Percentiles rank a stretch among this genome's conserved stretches.
Conservation (phyloP, 768 basidiomycete genomes). For the Hortiboletus flavorubellus region DNA sequence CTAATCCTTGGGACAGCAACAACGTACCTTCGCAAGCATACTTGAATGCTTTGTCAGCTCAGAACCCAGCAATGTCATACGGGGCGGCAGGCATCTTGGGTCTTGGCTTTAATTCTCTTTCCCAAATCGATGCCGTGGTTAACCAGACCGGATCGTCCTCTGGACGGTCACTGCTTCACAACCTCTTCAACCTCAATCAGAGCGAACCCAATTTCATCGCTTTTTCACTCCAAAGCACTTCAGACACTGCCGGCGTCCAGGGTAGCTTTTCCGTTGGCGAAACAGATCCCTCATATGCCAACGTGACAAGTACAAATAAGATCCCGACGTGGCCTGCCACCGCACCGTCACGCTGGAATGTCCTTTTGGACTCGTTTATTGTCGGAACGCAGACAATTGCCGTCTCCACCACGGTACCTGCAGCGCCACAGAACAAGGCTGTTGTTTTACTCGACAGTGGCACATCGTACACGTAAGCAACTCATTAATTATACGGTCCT, state of each 20-base stretch:
- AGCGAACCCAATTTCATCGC: conserved; percentile 77
- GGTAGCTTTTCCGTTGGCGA: conserved; percentile 78
- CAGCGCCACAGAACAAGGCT: conserved; percentile 65
- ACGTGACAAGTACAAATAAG: conserved; percentile 50
- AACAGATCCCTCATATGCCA: conserved; percentile 57
- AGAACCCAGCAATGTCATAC: conserved; percentile 71
- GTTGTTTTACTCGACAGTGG: conserved; percentile 79
- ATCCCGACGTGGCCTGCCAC: conserved; percentile 74
- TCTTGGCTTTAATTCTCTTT: conserved; percentile 75
- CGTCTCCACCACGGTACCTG: conserved; percentile 52
- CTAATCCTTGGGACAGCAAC: conserved; percentile 41
- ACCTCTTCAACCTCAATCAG: conserved; percentile 67
- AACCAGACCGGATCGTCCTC: conserved; percentile 54
- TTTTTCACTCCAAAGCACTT: conserved; percentile 64
- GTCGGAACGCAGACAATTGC: conserved; percentile 49
- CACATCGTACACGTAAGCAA: conserved; percentile 70
- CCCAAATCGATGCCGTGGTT: conserved; percentile 60
- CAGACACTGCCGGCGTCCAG: conserved; percentile 51
- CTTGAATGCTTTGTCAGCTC: conserved; percentile 57
- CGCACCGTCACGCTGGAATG: conserved; percentile 68
- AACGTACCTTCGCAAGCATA: conserved; percentile 67
- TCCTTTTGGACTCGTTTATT: conserved; percentile 71
- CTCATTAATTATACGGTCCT: not conserved
- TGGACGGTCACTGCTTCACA: conserved; percentile 72
- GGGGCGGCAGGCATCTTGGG: conserved; percentile 72